These are phyloP conservation scores for Casaregolazyma suthepensis DNA, from an alignment of 1,139 yeast genomes.

Conservation along the genomic window DNA sequence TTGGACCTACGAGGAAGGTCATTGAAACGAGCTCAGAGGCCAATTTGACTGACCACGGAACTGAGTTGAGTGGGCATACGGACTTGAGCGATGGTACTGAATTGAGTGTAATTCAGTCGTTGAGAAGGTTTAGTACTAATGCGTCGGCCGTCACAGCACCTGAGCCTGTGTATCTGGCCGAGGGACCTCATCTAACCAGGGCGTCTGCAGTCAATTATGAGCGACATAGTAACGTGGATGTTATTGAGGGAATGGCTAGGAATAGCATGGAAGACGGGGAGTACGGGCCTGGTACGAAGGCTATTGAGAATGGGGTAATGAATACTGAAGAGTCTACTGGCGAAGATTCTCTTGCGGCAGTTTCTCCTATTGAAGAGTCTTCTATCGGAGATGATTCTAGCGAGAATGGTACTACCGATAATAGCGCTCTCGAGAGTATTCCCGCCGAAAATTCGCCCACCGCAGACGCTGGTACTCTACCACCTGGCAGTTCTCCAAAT, in stretches of 20 bases:
- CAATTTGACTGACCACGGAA: neutral
- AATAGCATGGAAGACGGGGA: neutral
- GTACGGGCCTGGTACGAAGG: neutral
- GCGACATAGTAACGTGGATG: neutral
- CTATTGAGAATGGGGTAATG: neutral
- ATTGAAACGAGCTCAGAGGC: slow-evolving; percentile 11
- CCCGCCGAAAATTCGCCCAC: too few relatives aligned
- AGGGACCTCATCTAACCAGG: neutral
- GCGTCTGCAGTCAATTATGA: neutral
- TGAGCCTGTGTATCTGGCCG: neutral
- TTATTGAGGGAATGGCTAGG: neutral
- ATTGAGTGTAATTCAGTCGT: neutral
- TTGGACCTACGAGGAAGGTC: slow-evolving; percentile 31
- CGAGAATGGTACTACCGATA: too few relatives aligned
- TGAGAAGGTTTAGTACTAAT: neutral
- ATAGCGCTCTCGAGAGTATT: too few relatives aligned
- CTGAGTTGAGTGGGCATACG: neutral
- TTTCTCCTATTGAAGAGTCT: neutral
- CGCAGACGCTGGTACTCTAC: too few relatives aligned
- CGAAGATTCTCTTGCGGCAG: too few relatives aligned
- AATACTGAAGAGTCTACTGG: too few relatives aligned
- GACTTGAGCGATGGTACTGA: neutral
- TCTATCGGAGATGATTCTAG: too few relatives aligned
- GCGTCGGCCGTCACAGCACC: neutral
- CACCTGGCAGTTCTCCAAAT: too few relatives aligned